These are phyloP conservation scores for Thielaviopsis punctulata DNA, from an alignment of 2,329 filamentous ascomycete species.

Conservation along the genomic window DNA sequence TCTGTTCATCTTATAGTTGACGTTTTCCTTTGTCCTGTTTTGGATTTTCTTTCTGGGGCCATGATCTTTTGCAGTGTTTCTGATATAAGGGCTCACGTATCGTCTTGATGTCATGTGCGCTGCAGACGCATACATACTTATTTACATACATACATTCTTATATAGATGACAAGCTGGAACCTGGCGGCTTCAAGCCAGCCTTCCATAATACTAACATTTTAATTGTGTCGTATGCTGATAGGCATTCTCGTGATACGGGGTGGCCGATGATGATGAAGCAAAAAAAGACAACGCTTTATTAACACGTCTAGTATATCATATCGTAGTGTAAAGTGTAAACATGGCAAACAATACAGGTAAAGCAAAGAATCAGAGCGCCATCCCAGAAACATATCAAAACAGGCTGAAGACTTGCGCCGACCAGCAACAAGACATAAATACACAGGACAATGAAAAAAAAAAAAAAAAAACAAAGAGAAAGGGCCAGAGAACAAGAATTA, in stretches of 20 bases:
- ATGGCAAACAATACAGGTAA: not conserved
- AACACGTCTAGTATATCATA: constrained; percentile 2
- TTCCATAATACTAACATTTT: not conserved
- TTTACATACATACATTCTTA: not conserved
- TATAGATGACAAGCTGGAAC: not conserved
- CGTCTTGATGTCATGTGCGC: not conserved
- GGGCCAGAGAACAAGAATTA: constrained; percentile 17
- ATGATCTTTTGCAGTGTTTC: not conserved
- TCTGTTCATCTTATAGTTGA: not conserved
- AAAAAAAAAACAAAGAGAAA: constrained; percentile 1
- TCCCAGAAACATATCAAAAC: not conserved
- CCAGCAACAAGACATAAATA: not conserved
- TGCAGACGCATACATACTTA: too few species aligned
- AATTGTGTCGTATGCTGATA: not conserved
- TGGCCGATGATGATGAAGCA: not conserved
- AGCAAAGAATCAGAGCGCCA: not conserved
- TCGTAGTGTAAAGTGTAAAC: not conserved
- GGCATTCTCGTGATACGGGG: not conserved
- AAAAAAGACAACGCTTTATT: not conserved
- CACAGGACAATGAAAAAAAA: too few species aligned
- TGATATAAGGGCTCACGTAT: not conserved
- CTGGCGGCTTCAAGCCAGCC: not conserved
- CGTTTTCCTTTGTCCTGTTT: not conserved
- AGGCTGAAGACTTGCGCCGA: not conserved
- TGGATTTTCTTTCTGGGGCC: not conserved